Evolutionary conservation across 2,329 filamentous ascomycete genomes (phyloP).

Genomic region (Botrytis tulipae): DNA sequence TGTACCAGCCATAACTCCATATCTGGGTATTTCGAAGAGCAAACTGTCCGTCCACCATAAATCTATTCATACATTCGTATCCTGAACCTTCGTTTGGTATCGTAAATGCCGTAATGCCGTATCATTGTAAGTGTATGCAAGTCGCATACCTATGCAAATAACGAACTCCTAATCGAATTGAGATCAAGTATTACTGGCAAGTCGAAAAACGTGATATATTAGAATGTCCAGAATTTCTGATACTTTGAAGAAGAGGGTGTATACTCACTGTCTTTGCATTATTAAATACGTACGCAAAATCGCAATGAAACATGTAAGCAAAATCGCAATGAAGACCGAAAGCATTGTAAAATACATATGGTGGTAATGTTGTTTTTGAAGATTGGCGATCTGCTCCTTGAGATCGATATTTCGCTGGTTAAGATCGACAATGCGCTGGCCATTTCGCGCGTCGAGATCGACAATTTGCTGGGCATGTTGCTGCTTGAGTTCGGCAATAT

Average conservation of each 20-base stretch:
- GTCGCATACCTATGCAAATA: no score
- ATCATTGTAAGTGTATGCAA: neutral
- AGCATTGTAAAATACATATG: neutral
- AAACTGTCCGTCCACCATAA: neutral
- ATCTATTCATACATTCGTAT: neutral
- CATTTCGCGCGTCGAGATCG: no score
- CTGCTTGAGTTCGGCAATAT: neutral
- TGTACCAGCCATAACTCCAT: neutral
- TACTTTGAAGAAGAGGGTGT: neutral
- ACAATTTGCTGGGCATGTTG: no score
- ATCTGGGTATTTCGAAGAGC: neutral
- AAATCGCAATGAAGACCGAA: neutral
- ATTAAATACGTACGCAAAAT: neutral
- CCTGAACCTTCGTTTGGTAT: neutral
- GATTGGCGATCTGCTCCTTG: no score
- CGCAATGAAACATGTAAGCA: no score
- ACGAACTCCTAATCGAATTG: neutral
- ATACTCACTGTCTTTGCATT: neutral
- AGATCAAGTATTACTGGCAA: neutral
- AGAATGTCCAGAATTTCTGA: neutral
- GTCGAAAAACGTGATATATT: neutral
- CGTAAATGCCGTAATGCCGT: neutral
- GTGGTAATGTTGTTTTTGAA: no score
- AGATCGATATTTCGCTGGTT: neutral
- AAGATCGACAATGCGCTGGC: no score